These are phyloP conservation scores for Macaranga tanarius DNA, from an alignment of 441 rosid genomes.

Conservation along the genomic window DNA sequence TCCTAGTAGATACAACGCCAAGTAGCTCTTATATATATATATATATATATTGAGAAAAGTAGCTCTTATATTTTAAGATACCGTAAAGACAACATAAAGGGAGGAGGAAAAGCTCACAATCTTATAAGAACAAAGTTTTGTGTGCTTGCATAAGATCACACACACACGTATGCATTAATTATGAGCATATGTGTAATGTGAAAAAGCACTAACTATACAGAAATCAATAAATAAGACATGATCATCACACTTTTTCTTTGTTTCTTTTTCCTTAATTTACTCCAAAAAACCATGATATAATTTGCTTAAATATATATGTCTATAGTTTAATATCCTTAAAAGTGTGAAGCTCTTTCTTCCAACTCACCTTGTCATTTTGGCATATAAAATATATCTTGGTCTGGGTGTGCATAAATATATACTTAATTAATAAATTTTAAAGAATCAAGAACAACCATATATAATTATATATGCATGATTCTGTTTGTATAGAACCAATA, in stretches of 20 bases:
- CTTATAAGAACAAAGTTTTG: neutral
- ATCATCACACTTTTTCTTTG: neutral
- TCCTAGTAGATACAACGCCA: too few relatives aligned
- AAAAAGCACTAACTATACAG: too few relatives aligned
- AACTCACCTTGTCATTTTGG: neutral
- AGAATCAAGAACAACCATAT: neutral
- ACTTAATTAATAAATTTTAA: neutral
- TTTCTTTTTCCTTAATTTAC: neutral
- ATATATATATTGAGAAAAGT: too few relatives aligned
- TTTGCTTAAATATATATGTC: too few relatives aligned
- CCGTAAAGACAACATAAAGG: conserved; percentile 16
- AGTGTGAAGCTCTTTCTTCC: neutral
- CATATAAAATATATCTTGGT: too few relatives aligned
- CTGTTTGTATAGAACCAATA: neutral
- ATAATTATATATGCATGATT: neutral
- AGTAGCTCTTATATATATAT: too few relatives aligned
- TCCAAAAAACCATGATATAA: neutral
- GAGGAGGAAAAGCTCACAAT: neutral
- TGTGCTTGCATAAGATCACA: neutral
- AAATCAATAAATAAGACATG: neutral
- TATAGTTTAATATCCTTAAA: too few relatives aligned
- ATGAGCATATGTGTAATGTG: conserved; percentile 13
- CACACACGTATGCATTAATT: neutral
- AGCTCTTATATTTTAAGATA: neutral
- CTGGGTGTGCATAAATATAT: neutral